Percentiles rank a stretch among this genome's conserved stretches.
Conservation (phyloP, 805 yeast species). For the Wickerhamomyces kurtzmanii region DNA sequence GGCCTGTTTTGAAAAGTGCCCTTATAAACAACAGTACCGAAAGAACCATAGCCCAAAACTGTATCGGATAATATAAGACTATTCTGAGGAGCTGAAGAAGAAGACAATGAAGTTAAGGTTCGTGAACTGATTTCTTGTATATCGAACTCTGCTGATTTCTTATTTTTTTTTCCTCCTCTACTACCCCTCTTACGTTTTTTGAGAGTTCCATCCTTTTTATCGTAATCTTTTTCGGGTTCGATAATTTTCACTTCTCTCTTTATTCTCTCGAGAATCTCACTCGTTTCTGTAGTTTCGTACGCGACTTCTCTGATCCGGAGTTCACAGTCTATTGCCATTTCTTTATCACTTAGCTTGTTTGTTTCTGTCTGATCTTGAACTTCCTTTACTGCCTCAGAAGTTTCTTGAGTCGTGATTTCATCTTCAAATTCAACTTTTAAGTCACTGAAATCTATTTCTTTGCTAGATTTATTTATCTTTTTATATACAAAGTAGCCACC, state of each 20-base stretch:
- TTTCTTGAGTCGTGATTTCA: no score
- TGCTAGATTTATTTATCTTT: no score
- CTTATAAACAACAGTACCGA: constrained; percentile 89
- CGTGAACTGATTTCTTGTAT: no score
- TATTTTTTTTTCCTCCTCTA: constrained; percentile 69
- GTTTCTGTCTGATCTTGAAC: no score
- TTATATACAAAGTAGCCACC: background rate
- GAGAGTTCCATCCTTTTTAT: constrained; percentile 18
- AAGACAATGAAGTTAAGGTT: no score
- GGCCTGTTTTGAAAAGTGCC: constrained; percentile 90
- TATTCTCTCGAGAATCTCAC: no score
- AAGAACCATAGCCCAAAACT: constrained; percentile 91
- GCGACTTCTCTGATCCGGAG: no score
- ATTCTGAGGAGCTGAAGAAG: constrained; percentile 26
- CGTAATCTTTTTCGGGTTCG: constrained; percentile 16
- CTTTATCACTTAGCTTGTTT: no score
- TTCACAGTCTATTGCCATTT: no score
- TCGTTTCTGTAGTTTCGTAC: no score
- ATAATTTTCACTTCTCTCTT: constrained; percentile 17
- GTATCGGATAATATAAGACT: constrained; percentile 58
- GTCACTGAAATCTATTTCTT: background rate
- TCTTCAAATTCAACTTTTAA: background rate
- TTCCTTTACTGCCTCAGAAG: no score
- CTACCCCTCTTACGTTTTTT: constrained; percentile 77
- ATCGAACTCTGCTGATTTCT: constrained; percentile 16